phyloP scores from a whole-genome alignment of 2,329 filamentous ascomycete genomes.

The Aspergillus udagawae region DNA sequence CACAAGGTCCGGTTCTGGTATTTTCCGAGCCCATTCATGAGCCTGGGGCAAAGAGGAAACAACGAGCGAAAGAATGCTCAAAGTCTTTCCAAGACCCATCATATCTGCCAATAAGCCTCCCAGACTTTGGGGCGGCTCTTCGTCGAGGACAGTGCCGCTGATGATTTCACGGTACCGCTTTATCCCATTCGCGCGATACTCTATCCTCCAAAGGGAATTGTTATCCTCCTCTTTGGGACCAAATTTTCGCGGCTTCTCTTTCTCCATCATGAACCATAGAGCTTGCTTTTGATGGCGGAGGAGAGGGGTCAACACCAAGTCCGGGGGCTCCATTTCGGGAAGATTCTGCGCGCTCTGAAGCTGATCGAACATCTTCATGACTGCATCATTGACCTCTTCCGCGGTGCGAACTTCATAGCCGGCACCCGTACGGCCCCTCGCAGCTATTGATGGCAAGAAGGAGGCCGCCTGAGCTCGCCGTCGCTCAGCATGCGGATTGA shows the following conservation, averaged over 20 bases:
- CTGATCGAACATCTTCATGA: constrained; percentile 82
- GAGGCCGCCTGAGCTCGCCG: constrained; percentile 37
- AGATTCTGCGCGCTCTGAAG: constrained; percentile 72
- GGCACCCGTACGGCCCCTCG: constrained; percentile 22
- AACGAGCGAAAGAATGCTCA: constrained; percentile 80
- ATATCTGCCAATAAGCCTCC: constrained; percentile 78
- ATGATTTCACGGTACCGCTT: constrained; percentile 77
- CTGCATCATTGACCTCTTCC: constrained; percentile 82
- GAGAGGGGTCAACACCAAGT: constrained; percentile 61
- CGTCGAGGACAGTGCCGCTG: constrained; percentile 62
- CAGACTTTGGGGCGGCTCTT: constrained; percentile 61
- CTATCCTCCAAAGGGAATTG: constrained; percentile 73
- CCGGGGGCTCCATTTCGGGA: constrained; percentile 65
- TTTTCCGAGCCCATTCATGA: constrained; percentile 54
- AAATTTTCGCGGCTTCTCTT: constrained; percentile 64
- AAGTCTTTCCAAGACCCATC: constrained; percentile 84
- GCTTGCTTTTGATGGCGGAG: constrained; percentile 88
- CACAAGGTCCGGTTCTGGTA: constrained; percentile 43
- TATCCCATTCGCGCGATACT: constrained; percentile 53
- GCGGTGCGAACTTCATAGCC: constrained; percentile 58
- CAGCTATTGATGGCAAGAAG: constrained; percentile 17
- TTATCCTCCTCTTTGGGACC: constrained; percentile 58
- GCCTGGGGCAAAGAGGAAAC: constrained; percentile 62
- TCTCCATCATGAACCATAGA: constrained; percentile 76
- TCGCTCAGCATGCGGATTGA: constrained; percentile 68